These are phyloP conservation scores for Solanum ahanhuiri DNA, from an alignment of 257 asterid species.

Conservation along the genomic window DNA sequence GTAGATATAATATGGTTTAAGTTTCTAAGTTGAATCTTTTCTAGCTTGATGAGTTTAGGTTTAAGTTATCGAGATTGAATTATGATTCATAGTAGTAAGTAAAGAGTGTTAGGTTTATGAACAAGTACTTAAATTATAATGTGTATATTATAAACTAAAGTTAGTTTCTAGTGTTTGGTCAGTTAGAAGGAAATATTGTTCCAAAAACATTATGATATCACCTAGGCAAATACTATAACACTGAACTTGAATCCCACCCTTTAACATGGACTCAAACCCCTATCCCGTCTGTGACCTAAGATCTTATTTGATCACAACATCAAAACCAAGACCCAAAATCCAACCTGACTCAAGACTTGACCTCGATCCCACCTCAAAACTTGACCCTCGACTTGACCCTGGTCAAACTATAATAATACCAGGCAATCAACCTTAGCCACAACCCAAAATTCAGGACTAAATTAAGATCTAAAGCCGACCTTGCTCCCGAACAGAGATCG, in stretches of 20 bases:
- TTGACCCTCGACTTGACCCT: background rate
- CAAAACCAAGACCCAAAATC: accelerated
- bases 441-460: background rate
- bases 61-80: background rate
- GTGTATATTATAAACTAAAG: background rate
- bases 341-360: background rate
- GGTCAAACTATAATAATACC: background rate
- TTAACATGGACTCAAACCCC: background rate
- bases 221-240: background rate
- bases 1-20: background rate
- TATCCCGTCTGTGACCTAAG: background rate
- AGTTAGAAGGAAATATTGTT: background rate
- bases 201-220: background rate
- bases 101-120: background rate
- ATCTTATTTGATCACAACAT: too few species aligned
- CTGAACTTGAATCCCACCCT: background rate
- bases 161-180: background rate
- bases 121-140: background rate
- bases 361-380: background rate
- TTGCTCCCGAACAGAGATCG: background rate
- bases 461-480: background rate
- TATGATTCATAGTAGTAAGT: background rate
- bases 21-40: background rate
- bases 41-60: background rate
- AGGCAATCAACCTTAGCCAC: background rate